Evolutionary conservation across 345 rosid species (phyloP).

Genomic region (Eucalyptus regnans): DNA sequence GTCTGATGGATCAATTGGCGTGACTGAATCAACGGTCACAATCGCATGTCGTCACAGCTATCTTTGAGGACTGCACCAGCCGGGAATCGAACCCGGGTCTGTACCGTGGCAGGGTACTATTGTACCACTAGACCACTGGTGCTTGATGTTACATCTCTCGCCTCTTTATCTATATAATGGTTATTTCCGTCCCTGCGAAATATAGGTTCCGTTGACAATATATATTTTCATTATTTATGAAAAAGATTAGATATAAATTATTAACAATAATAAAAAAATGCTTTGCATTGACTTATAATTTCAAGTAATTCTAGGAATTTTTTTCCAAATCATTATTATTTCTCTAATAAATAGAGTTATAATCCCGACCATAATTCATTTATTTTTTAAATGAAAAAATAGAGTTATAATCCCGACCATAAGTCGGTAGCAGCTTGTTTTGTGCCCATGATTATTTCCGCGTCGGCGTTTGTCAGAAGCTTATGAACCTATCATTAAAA

Average conservation of each 20-base stretch:
- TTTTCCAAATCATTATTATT: not conserved
- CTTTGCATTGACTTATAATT: not conserved
- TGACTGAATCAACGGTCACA: not conserved
- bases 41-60: not conserved
- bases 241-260: no score
- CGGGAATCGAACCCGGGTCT: constrained; percentile 67
- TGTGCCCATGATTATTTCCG: not conserved
- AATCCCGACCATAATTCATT: not conserved
- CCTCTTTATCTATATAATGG: fast-evolving
- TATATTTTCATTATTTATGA: no score
- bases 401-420: no score
- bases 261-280: not conserved
- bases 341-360: not conserved
- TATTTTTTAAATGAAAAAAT: no score
- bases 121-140: constrained; percentile 81
- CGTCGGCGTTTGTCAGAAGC: not conserved
- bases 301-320: not conserved
- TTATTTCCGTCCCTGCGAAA: no score
- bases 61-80: constrained; percentile 2
- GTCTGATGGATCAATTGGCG: not conserved
- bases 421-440: not conserved
- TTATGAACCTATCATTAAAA: not conserved
- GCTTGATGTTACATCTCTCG: not conserved
- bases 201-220: not conserved
- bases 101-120: constrained; percentile 69